Evolutionary conservation across 768 basidiomycete genomes (phyloP), one percentile per base, ranked within the genome.

Genomic region (Hebeloma cylindrosporum): DNA sequence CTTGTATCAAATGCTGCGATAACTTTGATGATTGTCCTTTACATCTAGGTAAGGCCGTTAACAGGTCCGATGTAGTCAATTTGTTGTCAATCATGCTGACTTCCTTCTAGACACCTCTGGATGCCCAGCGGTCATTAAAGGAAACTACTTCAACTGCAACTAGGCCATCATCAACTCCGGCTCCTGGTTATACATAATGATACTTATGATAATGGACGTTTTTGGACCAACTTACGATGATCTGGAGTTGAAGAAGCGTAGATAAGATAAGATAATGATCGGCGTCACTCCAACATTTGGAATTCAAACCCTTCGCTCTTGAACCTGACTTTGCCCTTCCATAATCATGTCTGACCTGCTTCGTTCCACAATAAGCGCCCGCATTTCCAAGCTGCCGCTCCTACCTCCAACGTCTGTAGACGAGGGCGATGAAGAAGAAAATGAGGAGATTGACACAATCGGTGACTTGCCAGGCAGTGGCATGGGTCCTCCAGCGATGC

Each of bases 351-450:
- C 85, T 10, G 68, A 81, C 55, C 68, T 93, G 4, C 81, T 83
- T 60, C 85, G 87, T 44, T 88, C 87, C 49, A 81, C 92, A 7
- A 73, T 95, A 47, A 78, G 78, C 51, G 82, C 88, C 2, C 77
- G 88, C 29, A 70, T 92, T 28, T 72, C 86, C 3, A 90, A 84
- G 57, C 65, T 93, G n/a, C 89, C 89, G 5, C 34, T 31, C 7
- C 26, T 48, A 10, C 50, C 47, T 2, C 59, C 63, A 11, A 26
- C 55, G 39, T 56, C 48, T 38, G 39, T 34, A 10, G 43, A 77
- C 10, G 58, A 65, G 2, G 47, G 65, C 28, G 58, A 58, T 7
- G 67, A 61, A 1, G 61, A 68, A 5, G 74, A 66, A 5, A 75
- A 78, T 4, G 75, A 72, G 7, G 76, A 69, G 10, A 65, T 55